Conservation (phyloP, 2,329 filamentous ascomycete species). For the Raffaelea arxii region DNA sequence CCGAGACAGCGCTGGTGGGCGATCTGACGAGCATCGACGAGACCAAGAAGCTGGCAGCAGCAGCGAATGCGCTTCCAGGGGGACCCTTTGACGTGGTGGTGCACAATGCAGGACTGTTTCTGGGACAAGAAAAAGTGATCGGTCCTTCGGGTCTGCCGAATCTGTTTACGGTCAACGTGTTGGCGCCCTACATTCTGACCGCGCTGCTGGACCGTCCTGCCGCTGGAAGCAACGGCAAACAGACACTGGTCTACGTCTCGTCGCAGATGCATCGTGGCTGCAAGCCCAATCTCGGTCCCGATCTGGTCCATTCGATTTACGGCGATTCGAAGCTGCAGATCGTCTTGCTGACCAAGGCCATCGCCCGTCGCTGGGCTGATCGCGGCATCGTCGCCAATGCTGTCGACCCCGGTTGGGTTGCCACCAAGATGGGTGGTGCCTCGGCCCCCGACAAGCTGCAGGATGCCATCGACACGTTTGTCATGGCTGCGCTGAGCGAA, state of each 20-base stretch:
- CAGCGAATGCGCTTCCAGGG: constrained; percentile 37
- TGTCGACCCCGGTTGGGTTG: constrained; percentile 43
- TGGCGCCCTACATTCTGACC: constrained; percentile 48
- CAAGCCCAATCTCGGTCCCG: constrained; percentile 35
- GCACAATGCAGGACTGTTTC: constrained; percentile 47
- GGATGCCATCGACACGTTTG: constrained; percentile 35
- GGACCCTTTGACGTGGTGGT: constrained; percentile 45
- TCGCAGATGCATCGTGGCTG: constrained; percentile 40
- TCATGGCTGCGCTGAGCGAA: constrained; percentile 33
- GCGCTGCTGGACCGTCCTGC: constrained; percentile 34
- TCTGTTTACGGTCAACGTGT: constrained; percentile 44
- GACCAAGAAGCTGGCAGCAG: constrained; percentile 38
- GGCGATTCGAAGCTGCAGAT: constrained; percentile 47
- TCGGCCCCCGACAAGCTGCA: constrained; percentile 37
- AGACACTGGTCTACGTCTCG: constrained; percentile 43
- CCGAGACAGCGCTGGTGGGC: constrained; percentile 38
- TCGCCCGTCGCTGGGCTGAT: constrained; percentile 31
- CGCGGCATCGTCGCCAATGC: constrained; percentile 30
- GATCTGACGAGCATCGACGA: constrained; percentile 42
- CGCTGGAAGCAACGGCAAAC: constrained; percentile 21
- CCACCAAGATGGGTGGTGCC: constrained; percentile 42
- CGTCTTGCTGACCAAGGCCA: constrained; percentile 43
- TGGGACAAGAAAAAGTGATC: constrained; percentile 22
- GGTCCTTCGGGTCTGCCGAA: constrained; percentile 29
- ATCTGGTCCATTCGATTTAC: constrained; percentile 29